A percentile compares a stretch with the other conserved stretches of the same genome.
phyloP scores from a whole-genome alignment of 2,329 filamentous ascomycete genomes.

The Furcasterigmium sp. region DNA sequence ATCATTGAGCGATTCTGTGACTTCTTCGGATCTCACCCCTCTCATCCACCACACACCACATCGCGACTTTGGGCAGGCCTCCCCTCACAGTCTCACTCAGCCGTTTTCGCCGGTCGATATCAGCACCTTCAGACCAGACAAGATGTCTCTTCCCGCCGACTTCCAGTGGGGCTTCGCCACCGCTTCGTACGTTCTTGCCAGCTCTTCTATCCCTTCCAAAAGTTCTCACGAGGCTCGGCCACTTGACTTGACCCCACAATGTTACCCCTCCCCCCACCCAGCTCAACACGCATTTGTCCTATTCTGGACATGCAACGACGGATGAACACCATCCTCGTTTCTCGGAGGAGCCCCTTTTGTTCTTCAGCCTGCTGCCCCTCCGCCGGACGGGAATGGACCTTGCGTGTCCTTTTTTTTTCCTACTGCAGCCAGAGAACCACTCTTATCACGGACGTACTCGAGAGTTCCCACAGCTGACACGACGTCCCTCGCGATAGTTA shows the following conservation, averaged over 20 bases:
- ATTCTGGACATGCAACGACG: background rate
- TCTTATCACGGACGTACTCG: no score
- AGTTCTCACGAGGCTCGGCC: background rate
- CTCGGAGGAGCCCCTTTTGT: no score
- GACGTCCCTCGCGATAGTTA: constrained; percentile 52
- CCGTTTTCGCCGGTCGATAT: background rate
- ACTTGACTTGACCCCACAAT: background rate
- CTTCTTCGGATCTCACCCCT: background rate
- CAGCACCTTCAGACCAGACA: constrained; percentile 10
- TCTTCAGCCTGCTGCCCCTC: background rate
- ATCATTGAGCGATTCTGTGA: background rate
- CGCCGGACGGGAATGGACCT: no score
- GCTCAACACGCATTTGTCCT: background rate
- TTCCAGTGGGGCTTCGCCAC: constrained; percentile 80
- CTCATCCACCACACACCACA: background rate
- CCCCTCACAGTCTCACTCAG: background rate
- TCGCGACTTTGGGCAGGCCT: background rate
- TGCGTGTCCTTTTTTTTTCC: no score
- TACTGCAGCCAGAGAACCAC: no score
- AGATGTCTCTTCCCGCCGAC: constrained; percentile 59
- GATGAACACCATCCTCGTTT: constrained; percentile 1
- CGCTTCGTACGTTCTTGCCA: constrained; percentile 56
- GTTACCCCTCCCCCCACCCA: background rate
- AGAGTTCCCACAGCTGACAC: constrained; percentile 6
- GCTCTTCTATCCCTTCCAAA: background rate